Base-by-base conservation (phyloP, 768 basidiomycete genomes). In the Clitopilus passeckerianus region DNA sequence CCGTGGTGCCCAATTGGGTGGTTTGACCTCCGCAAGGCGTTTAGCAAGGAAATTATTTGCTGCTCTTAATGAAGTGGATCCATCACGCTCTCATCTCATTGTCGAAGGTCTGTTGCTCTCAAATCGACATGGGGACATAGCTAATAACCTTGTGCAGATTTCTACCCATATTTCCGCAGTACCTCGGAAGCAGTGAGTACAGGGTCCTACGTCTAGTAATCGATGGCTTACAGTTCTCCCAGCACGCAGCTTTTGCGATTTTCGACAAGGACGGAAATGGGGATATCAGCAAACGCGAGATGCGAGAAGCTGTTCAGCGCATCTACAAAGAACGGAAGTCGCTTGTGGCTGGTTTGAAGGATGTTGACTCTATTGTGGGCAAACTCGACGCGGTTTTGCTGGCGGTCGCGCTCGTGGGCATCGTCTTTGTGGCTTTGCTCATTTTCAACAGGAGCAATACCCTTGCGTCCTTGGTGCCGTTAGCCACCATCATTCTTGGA, bases 221-320 rank as follows among this genome's bases (percentile, higher is more conserved):
- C 58, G n/a, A 65, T n/a, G 22, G 14, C 33, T 56, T 57, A 56
- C 66, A 1, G 54, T 30, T 35, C 16, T 34, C 53, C 7, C 66
- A 89, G 85, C 82, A 87, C 59, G 82, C 80, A 24, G 87, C 87
- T 9, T 92, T 91, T 62, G 72, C 75, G 12, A 62, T 90, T 6
- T 91, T 91, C 61, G 90, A 92, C 67, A 88, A 86, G 67, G 90
- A 91, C 68, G 85, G 80, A n/a, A 93, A 93, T 65, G 91, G 90
- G 9, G 90, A 92, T 64, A 87, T 92, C 53, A 80, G 78, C 1
- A 91, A 86, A 68, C 77, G 74, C 18, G 91, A 93, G 71, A 93
- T 92, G 89, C 81, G 91, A 34, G 88, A 90, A 66, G 88, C 87
- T 1, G 90, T 93, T 6, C 87, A 89, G 62, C 75, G 89, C 35